phyloP scores from a whole-genome alignment of 2,329 filamentous ascomycete genomes.

The Colletotrichum sp. region DNA sequence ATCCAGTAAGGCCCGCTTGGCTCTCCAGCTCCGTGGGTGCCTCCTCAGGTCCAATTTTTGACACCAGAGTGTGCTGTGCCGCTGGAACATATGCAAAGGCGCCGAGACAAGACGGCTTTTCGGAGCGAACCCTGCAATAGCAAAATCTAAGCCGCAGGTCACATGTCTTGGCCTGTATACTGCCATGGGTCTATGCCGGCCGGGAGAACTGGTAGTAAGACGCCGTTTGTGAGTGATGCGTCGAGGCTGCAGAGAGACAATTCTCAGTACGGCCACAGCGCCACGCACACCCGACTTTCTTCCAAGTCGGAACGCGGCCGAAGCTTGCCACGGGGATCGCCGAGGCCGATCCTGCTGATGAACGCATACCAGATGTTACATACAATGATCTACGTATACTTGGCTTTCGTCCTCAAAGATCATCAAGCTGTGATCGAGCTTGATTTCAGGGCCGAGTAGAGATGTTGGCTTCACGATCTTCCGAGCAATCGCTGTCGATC shows the following conservation, averaged over 20 bases:
- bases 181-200: not conserved
- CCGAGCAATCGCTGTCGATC: rapidly evolving
- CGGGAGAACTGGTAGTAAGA: not conserved
- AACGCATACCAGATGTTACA: not conserved
- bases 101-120: not conserved
- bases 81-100: not conserved
- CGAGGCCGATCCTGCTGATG: not conserved
- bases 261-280: not conserved
- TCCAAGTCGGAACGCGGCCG: not conserved
- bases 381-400: not conserved
- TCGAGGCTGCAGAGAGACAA: not conserved
- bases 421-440: not conserved
- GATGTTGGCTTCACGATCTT: not conserved
- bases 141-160: not conserved
- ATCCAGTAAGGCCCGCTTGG: not conserved
- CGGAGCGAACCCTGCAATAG: not conserved
- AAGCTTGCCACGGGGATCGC: not conserved
- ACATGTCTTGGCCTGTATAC: not conserved
- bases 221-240: not conserved
- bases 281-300: not conserved
- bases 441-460: rapidly evolving
- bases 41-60: not conserved
- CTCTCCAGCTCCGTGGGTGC: not conserved
- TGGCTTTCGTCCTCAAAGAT: not conserved
- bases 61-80: not conserved